phyloP scores from a whole-genome alignment of 352 stramenopile species.

The Globisporangium middletonii region DNA sequence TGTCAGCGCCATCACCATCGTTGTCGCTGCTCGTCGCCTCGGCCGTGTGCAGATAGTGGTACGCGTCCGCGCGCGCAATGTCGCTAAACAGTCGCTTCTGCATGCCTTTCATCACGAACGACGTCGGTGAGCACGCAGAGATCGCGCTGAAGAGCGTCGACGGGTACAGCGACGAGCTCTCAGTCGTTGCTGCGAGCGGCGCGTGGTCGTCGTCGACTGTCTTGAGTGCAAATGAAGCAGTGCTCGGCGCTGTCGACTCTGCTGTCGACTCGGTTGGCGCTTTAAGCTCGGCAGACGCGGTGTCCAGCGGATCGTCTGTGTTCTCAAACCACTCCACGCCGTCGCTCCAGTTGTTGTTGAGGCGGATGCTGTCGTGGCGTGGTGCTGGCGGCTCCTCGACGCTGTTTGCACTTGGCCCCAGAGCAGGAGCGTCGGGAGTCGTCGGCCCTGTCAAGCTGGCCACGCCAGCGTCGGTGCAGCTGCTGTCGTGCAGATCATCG shows the following conservation, averaged over 20 bases:
- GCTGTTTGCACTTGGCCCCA: too few relatives aligned
- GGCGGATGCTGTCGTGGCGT: neutral
- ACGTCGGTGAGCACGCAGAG: slow-evolving; percentile 35
- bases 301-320: neutral
- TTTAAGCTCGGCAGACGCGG: too few relatives aligned
- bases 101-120: slow-evolving; percentile 60
- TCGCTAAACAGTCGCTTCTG: slow-evolving; percentile 57
- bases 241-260: slow-evolving; percentile 4
- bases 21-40: slow-evolving; percentile 10
- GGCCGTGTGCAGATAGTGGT: slow-evolving; percentile 60
- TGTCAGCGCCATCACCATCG: neutral
- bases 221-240: too few relatives aligned
- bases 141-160: slow-evolving; percentile 37
- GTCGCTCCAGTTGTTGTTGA: slow-evolving; percentile 7
- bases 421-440: too few relatives aligned
- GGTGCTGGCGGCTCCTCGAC: neutral
- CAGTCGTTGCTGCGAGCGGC: neutral
- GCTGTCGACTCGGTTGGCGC: neutral
- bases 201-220: slow-evolving; percentile 9
- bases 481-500: too few relatives aligned
- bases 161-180: slow-evolving; percentile 25
- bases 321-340: slow-evolving; percentile 6
- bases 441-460: too few relatives aligned
- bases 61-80: slow-evolving; percentile 59
- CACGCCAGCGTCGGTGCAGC: too few relatives aligned